These are phyloP conservation scores for Musa troglodytarum DNA, from an alignment of 176 grass and related monocot species.

Conservation along the genomic window DNA sequence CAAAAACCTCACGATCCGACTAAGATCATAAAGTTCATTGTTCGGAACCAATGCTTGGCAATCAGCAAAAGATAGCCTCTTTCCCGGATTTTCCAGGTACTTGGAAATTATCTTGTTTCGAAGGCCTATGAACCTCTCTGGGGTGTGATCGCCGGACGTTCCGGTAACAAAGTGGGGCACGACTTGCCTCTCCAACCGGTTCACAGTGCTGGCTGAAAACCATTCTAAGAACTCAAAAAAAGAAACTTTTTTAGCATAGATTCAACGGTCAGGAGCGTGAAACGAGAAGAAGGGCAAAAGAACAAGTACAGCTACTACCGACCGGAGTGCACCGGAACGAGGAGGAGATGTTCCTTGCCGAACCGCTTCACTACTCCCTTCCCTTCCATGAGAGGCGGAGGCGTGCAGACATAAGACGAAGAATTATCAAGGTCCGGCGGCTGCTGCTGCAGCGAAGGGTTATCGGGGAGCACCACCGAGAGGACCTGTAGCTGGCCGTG, in stretches of 20 bases:
- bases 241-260: background rate
- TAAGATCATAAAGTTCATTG: conserved; percentile 71
- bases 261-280: background rate
- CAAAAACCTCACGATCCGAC: conserved; percentile 80
- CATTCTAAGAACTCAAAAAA: conserved; percentile 49
- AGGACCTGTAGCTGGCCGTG: conserved; percentile 78
- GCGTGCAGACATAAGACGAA: conserved; percentile 62
- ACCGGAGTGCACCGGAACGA: conserved; percentile 78
- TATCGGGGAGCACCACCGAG: conserved; percentile 62
- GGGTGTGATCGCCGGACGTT: conserved; percentile 54
- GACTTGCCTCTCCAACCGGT: conserved; percentile 84
- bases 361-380: conserved; percentile 56
- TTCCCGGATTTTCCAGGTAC: conserved; percentile 60
- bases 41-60: conserved; percentile 66
- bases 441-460: conserved; percentile 40
- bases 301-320: background rate
- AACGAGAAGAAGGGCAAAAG: too few relatives aligned
- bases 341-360: conserved; percentile 26
- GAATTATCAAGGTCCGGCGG: conserved; percentile 56
- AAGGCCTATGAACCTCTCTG: conserved; percentile 47
- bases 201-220: conserved; percentile 51
- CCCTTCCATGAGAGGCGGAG: conserved; percentile 73
- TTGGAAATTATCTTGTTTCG: conserved; percentile 81
- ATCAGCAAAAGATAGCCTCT: conserved; percentile 60
- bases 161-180: conserved; percentile 30